Conservation (phyloP, 805 yeast species). For the Candida odintsovae region DNA sequence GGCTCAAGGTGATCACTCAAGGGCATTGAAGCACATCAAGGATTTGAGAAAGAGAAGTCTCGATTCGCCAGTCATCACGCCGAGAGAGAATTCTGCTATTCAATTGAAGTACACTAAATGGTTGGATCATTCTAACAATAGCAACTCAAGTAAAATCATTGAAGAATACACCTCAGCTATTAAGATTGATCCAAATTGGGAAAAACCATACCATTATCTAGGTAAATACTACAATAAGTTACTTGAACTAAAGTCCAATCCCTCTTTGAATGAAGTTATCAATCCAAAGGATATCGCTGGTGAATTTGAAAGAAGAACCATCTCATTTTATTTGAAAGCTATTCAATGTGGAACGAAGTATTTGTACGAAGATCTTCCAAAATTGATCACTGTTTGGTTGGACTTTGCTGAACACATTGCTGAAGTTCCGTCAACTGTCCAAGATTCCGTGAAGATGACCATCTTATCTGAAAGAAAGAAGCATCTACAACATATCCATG, state of each 20-base stretch:
- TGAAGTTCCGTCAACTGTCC: conserved; percentile 16
- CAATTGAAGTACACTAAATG: conserved; percentile 80
- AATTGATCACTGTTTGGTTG: conserved; percentile 86
- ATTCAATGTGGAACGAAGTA: conserved; percentile 57
- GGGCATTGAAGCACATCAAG: conserved; percentile 66
- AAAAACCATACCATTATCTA: conserved; percentile 71
- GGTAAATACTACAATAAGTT: conserved; percentile 78
- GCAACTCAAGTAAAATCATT: conserved; percentile 67
- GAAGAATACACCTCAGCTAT: conserved; percentile 61
- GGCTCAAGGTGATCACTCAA: conserved; percentile 83
- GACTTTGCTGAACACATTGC: conserved; percentile 47
- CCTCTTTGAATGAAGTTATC: conserved; percentile 7
- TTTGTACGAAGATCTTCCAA: conserved; percentile 81
- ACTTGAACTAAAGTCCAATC: conserved; percentile 55
- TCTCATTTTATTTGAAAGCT: conserved; percentile 52
- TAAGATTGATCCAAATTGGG: conserved; percentile 53
- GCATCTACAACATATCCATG: conserved; percentile 41
- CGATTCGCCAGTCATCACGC: conserved; percentile 5
- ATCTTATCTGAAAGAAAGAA: conserved; percentile 25
- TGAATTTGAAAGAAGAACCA: conserved; percentile 47
- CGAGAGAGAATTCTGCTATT: conserved; percentile 32
- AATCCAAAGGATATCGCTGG: conserved; percentile 36
- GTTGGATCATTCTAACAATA: conserved; percentile 82
- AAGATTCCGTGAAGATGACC: conserved; percentile 10
- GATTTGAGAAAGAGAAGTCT: conserved; percentile 26